These are phyloP conservation scores for Acidiella bohemica DNA, from an alignment of 495 filamentous ascomycete genomes.

Conservation along the genomic window DNA sequence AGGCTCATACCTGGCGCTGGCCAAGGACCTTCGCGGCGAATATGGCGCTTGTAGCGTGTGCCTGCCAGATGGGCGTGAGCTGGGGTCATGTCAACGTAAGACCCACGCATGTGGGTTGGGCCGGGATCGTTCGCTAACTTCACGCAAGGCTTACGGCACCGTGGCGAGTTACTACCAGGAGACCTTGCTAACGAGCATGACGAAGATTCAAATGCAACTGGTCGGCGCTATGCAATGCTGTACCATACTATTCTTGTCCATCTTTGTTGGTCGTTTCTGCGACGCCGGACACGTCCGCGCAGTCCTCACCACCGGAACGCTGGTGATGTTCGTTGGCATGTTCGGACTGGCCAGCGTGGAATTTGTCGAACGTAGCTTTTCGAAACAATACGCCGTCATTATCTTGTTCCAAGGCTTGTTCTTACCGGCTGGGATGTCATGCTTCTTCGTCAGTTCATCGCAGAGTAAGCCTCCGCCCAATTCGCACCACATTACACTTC, in stretches of 20 bases:
- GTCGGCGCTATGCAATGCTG: slow-evolving; percentile 13
- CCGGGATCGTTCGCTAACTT: too few relatives aligned
- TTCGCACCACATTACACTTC: not conserved
- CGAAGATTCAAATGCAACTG: slow-evolving; percentile 27
- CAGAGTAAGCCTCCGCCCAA: slow-evolving; percentile 25
- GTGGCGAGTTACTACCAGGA: slow-evolving; percentile 31
- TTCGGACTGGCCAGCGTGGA: slow-evolving; percentile 26
- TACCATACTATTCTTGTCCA: slow-evolving; percentile 28
- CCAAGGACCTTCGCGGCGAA: slow-evolving; percentile 30
- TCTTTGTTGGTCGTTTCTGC: slow-evolving; percentile 28
- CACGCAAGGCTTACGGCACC: slow-evolving; percentile 29
- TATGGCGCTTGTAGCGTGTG: slow-evolving; percentile 28
- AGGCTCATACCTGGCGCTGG: slow-evolving; percentile 30
- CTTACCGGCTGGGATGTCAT: slow-evolving; percentile 33
- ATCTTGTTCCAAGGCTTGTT: slow-evolving; percentile 32
- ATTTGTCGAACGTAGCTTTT: slow-evolving; percentile 8
- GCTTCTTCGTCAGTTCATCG: slow-evolving; percentile 34
- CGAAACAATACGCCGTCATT: slow-evolving; percentile 26
- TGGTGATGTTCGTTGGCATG: slow-evolving; percentile 27
- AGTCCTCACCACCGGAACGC: slow-evolving; percentile 24
- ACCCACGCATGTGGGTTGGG: too few relatives aligned
- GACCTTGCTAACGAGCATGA: slow-evolving; percentile 21
- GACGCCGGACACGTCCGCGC: slow-evolving; percentile 28
- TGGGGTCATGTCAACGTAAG: slow-evolving; percentile 25
- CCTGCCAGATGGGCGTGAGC: slow-evolving; percentile 35